Conservation (phyloP, 331 rosid genomes). For the Dryas integrifolia region DNA sequence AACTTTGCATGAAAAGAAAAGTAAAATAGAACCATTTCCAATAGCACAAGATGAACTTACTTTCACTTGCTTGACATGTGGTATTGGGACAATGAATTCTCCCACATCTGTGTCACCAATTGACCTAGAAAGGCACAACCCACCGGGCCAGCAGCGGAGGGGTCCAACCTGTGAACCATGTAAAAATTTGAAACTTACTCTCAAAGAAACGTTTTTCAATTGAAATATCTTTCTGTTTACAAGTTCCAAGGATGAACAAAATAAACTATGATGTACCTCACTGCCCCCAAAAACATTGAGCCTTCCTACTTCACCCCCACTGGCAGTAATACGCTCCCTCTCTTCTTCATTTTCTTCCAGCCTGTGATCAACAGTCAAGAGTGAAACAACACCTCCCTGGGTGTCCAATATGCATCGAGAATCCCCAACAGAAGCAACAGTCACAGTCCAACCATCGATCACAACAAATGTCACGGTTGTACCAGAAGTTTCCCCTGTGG, state of each 20-base stretch:
- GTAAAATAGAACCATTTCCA: slow-evolving; percentile 6
- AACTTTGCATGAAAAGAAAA: background rate
- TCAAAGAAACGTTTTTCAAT: background rate
- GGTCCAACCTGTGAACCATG: slow-evolving; percentile 74
- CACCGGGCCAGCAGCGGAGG: slow-evolving; percentile 99
- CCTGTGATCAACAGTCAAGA: slow-evolving; percentile 94
- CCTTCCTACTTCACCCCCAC: slow-evolving; percentile 99
- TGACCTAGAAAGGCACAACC: slow-evolving; percentile 95
- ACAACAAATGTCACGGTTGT: slow-evolving; percentile 96
- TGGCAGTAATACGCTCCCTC: slow-evolving; percentile 98
- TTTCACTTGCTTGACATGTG: slow-evolving; percentile 99
- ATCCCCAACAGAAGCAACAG: slow-evolving; percentile 99
- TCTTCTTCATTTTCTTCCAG: slow-evolving; percentile 95
- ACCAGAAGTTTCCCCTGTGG: slow-evolving; percentile 96
- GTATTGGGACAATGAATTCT: slow-evolving; percentile 92
- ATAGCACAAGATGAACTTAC: slow-evolving; percentile 36
- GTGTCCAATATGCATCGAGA: slow-evolving; percentile 95
- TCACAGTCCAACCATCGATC: slow-evolving; percentile 93
- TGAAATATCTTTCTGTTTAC: slow-evolving; percentile 13
- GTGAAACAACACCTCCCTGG: slow-evolving; percentile 93
- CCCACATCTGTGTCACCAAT: slow-evolving; percentile 99
- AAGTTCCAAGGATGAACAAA: slow-evolving; percentile 12
- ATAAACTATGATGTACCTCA: slow-evolving; percentile 52
- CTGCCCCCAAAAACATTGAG: slow-evolving; percentile 89
- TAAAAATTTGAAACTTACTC: slow-evolving; percentile 3